Evolutionary conservation across 306 rosid genomes (phyloP), one percentile per base, ranked within the genome.

Genomic region (Erythrophleum fordii): DNA sequence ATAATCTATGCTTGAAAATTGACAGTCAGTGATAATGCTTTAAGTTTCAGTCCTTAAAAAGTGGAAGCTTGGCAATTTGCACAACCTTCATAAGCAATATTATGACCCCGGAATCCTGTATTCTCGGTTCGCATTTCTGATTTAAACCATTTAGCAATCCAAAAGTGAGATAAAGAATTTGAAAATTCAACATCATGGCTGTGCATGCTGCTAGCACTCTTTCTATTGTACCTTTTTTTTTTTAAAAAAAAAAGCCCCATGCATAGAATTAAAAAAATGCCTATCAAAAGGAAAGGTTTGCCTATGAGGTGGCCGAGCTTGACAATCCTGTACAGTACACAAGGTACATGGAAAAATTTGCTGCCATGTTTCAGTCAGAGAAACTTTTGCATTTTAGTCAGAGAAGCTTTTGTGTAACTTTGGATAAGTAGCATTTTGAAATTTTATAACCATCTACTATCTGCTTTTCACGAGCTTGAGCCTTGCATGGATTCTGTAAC

Each of bases 401-500:
- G 25, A 34, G 5, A 34, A 16, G 17, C 17, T 14, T 28, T 51
- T 37, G 8, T 28, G 0, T 9, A 29, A 71, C 29, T 49, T 72
- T 31, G 45, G 62, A 18, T 48, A 29, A 23, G 5, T 72, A 13
- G 35, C 65, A 7, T 34, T 72, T 79, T 48, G 35, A 62, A 68
- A 64, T 34, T 20, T 70, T 46, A 31, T 77, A 45, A 59, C 75
- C 44, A 72, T 83, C 42, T 70, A 72, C 46, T 70, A 62, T 70
- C 9, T 44, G 41, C 69, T 37, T 82, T 78, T 44, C 46, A 77
- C 12, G 68, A 76, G 16, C 37, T 83, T 73, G 62, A 69, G 72
- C 62, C 80, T 82, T 66, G 73, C 73, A 71, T 72, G 73, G 6
- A 14, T 69, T 77, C n/a, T 77, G 78, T 52, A 20, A 70, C 64